Evolutionary conservation across 2,329 filamentous ascomycete genomes (phyloP), one percentile per base, ranked within the genome.

Genomic region (Penicillium sp.): DNA sequence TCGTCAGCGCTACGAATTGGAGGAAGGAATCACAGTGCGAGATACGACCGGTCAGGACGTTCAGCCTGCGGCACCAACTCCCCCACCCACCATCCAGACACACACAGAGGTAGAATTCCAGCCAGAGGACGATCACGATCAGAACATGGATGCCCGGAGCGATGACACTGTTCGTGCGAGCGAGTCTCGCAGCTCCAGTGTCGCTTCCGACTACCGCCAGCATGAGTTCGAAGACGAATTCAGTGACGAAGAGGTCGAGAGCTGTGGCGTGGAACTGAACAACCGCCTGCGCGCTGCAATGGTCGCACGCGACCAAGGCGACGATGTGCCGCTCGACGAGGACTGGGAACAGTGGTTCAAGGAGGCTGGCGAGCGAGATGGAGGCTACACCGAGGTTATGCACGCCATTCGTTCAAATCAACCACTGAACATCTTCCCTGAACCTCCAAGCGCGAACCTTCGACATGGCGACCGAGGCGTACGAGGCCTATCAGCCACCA

Each of bases 11-110:
- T 77, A 77, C 58, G 73, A 77, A 58, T 71, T 67, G 43, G 83
- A 86, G 62, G 80, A 84, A 68, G 77, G 79, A n/a, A 74, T 81
- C 33, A 79, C 73, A 42, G 83, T 87, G 39, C 70, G 72, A 51
- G 84, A 86, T 64, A 86, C 84, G 2, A 87, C 84, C 4, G 82
- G 81, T 31, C 76, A 82, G 57, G 79, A 79, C 48, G 80, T 86
- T 49, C 71, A 69, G 26, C 74, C 72, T 23, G 82, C 76, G 62
- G 74, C 80, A 13, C 77, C 78, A 29, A 56, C 64, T n/a, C 63
- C 64, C 42, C 64, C 53, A 2, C 71, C 70, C 7, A 64, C 65
- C 13, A 61, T 69, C 29, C 60, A 65, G 45, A 50, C 74, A 23
- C 68, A 74, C 41, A 21, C 9, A 2, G 41, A 12, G n/a, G 45